A percentile compares a stretch with the other conserved stretches of the same genome.
phyloP scores from a whole-genome alignment of 345 rosid genomes.

The Ailanthus altissimus region DNA sequence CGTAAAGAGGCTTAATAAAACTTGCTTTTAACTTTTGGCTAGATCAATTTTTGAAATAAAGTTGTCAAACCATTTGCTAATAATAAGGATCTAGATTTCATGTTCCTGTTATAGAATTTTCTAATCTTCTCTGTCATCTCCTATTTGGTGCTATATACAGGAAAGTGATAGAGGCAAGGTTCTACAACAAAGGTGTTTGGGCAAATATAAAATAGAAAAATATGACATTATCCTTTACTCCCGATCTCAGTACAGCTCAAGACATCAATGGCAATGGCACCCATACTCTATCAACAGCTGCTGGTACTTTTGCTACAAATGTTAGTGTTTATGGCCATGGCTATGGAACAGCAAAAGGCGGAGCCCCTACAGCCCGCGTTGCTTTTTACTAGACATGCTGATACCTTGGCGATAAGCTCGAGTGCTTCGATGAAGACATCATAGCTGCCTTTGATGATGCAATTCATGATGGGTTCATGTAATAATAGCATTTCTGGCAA shows the following conservation, averaged over 20 bases:
- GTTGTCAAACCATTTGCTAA: too few relatives aligned
- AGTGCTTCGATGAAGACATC: conserved; percentile 42
- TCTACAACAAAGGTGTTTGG: conserved; percentile 28
- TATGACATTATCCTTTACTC: too few relatives aligned
- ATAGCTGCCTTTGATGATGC: conserved; percentile 44
- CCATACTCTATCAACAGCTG: conserved; percentile 52
- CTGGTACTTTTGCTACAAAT: conserved; percentile 31
- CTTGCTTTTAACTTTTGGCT: too few relatives aligned
- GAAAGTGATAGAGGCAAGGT: not conserved
- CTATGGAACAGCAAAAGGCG: conserved; percentile 43
- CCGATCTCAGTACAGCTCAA: conserved; percentile 20
- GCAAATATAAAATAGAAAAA: too few relatives aligned
- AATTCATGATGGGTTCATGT: conserved; percentile 53
- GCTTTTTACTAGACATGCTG: conserved; percentile 51
- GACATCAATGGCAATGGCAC: conserved; percentile 45
- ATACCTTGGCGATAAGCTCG: not conserved
- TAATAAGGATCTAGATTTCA: too few relatives aligned
- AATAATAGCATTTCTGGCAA: conserved; percentile 41
- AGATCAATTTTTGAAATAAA: too few relatives aligned
- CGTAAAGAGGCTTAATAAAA: too few relatives aligned
- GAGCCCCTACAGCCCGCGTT: conserved; percentile 49
- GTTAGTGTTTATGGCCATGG: conserved; percentile 28
- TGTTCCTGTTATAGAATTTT: too few relatives aligned
- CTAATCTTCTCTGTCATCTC: too few relatives aligned
- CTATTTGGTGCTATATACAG: too few relatives aligned